Conservation (phyloP, 1,284 basidiomycete species). For the Pseudozyma tsukubaensis region DNA sequence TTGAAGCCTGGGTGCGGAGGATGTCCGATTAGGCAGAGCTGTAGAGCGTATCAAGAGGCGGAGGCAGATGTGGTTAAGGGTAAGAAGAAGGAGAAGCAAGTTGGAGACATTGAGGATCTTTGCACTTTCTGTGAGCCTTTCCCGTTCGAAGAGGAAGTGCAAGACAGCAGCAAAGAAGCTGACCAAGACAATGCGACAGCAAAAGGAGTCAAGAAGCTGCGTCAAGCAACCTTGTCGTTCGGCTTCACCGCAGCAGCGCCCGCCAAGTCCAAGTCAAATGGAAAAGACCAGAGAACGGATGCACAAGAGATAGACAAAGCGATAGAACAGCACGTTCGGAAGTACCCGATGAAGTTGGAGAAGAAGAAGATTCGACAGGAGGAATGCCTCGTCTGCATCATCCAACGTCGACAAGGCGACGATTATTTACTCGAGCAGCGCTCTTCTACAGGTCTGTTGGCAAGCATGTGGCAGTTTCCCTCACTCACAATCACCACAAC, state of each 20-base stretch:
- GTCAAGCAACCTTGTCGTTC: slow-evolving; percentile 41
- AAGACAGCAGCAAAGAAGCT: not conserved
- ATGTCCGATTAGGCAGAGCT: slow-evolving; percentile 57
- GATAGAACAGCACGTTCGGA: slow-evolving; percentile 72
- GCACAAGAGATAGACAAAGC: not conserved
- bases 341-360: slow-evolving; percentile 87
- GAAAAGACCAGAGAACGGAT: not conserved
- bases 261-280: slow-evolving; percentile 12
- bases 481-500: slow-evolving; percentile 46
- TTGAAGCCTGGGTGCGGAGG: slow-evolving; percentile 53
- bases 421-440: slow-evolving; percentile 44
- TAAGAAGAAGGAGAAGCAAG: not conserved
- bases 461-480: slow-evolving; percentile 66
- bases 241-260: slow-evolving; percentile 15
- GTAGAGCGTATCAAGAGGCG: slow-evolving; percentile 39
- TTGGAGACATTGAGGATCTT: slow-evolving; percentile 59
- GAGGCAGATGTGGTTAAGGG: slow-evolving; percentile 12
- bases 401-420: slow-evolving; percentile 65
- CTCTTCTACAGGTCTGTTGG: slow-evolving; percentile 45
- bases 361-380: slow-evolving; percentile 88
- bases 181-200: slow-evolving; percentile 3
- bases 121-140: slow-evolving; percentile 60
- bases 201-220: slow-evolving; percentile 24
- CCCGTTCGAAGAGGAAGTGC: slow-evolving; percentile 36
- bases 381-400: slow-evolving; percentile 82